Evolutionary conservation across 176 grass and related monocot genomes (phyloP), one percentile per base, ranked within the genome.

Genomic region (Oryza glaberrima): DNA sequence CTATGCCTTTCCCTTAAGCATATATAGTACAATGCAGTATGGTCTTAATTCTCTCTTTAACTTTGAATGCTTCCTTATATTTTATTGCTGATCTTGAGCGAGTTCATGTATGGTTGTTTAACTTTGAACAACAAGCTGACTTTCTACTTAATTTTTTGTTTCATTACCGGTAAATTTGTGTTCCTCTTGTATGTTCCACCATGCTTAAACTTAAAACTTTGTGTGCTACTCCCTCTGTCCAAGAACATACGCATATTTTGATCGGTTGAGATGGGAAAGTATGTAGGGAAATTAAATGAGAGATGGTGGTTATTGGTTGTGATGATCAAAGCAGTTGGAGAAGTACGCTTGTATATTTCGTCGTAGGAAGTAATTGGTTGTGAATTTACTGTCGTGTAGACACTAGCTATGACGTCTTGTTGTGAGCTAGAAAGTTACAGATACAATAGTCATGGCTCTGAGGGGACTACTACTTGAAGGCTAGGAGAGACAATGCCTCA

Each of bases 401-500:
- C 63, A 40, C 72, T 67, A 56, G 26, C 47, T 19, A 1, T 11
- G 15, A 1, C 16, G 52, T 71, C 14, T 25, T 58, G 9, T 9
- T 44, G 43, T 44, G 8, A 44, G 8, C 9, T 44, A 10, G 43
- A 44, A 44, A 44, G 43, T 9, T 44, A 10, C 9, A 44, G 9
- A 9, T 10, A 10, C 43, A 3, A 44, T 44, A 61, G 43, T 71
- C 81, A 58, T 68, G 60, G 3, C 40, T 78, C 79, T 0, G 83
- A 90, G 82, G 92, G 82, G 92, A 91, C 69, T 94, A 83, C 75
- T 77, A 69, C 43, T 82, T 91, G 65, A 94, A 84, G 2, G 30
- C 30, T 32, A 32, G 76, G 86, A 88, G 86, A 88, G 60, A 91
- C 86, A 32, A 32, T 32, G 30, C 30, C 30, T 32, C 2, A 32